Conservation (phyloP, 305 asterid species). For the Fraxinus floribunda region DNA sequence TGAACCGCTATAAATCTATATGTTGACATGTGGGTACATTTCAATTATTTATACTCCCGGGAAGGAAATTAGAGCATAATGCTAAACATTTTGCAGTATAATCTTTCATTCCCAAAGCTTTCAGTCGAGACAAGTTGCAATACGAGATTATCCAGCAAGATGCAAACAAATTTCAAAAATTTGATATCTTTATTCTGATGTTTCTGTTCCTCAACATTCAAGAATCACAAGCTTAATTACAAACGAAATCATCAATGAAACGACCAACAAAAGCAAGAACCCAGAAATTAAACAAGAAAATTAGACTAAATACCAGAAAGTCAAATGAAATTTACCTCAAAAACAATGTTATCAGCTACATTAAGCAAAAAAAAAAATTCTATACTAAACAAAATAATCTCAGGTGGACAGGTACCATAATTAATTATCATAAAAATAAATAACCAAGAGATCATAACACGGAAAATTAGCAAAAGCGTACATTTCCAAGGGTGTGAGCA, state of each 20-base stretch:
- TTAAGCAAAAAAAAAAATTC: neutral
- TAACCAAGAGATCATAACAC: neutral
- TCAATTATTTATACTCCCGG: neutral
- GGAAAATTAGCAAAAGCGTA: neutral
- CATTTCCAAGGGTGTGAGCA: constrained; percentile 11
- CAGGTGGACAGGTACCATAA: neutral
- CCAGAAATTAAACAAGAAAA: neutral
- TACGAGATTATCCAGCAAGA: neutral
- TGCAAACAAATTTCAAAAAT: neutral
- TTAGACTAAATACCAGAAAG: neutral
- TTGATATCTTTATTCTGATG: neutral
- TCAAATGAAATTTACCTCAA: neutral
- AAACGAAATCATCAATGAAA: neutral
- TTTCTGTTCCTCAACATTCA: neutral
- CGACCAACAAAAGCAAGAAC: neutral
- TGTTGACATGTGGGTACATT: neutral
- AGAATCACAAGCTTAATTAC: neutral
- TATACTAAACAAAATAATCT: neutral
- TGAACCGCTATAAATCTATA: neutral
- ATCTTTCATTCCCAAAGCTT: neutral
- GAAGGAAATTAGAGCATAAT: neutral
- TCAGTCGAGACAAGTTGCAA: neutral
- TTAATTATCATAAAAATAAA: neutral
- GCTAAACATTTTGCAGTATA: neutral
- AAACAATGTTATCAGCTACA: neutral